These are phyloP conservation scores for Rubus parviflorus DNA, from an alignment of 306 rosid species.

Conservation along the genomic window DNA sequence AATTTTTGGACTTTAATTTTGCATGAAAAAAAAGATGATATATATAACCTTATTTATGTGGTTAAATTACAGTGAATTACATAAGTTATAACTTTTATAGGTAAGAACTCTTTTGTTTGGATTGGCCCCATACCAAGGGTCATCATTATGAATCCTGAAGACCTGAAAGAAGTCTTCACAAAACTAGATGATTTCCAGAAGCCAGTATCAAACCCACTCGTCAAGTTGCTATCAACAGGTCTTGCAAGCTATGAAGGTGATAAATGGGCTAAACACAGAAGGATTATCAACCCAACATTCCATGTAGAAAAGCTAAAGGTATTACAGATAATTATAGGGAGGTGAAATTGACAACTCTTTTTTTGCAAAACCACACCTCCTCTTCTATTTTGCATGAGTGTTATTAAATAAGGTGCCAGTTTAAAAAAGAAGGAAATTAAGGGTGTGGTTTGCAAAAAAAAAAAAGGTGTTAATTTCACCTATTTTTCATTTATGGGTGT, in stretches of 20 bases:
- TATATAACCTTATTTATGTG: too few relatives aligned
- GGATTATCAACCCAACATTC: slow-evolving; percentile 30
- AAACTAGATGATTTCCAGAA: slow-evolving; percentile 17
- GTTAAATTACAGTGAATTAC: too few relatives aligned
- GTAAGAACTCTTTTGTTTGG: slow-evolving; percentile 43
- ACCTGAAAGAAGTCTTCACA: slow-evolving; percentile 38
- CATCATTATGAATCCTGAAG: slow-evolving; percentile 40
- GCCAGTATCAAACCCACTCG: slow-evolving; percentile 8
- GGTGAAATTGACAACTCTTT: too few relatives aligned
- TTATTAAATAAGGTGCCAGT: too few relatives aligned
- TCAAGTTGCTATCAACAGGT: background rate
- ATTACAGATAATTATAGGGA: background rate
- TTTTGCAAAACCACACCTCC: too few relatives aligned
- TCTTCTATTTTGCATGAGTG: too few relatives aligned
- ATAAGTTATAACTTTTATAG: background rate
- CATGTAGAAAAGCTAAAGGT: slow-evolving; percentile 34
- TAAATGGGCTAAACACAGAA: slow-evolving; percentile 33
- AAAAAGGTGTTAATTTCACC: too few relatives aligned
- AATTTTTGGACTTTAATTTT: too few relatives aligned
- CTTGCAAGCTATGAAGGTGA: background rate
- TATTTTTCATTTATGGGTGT: too few relatives aligned
- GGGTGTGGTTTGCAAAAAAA: too few relatives aligned
- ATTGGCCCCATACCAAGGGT: slow-evolving; percentile 41
- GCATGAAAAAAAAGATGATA: too few relatives aligned
- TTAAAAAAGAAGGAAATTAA: too few relatives aligned